These are phyloP conservation scores for Phytopythium helicoides DNA, from an alignment of 352 stramenopile genomes.

Conservation along the genomic window DNA sequence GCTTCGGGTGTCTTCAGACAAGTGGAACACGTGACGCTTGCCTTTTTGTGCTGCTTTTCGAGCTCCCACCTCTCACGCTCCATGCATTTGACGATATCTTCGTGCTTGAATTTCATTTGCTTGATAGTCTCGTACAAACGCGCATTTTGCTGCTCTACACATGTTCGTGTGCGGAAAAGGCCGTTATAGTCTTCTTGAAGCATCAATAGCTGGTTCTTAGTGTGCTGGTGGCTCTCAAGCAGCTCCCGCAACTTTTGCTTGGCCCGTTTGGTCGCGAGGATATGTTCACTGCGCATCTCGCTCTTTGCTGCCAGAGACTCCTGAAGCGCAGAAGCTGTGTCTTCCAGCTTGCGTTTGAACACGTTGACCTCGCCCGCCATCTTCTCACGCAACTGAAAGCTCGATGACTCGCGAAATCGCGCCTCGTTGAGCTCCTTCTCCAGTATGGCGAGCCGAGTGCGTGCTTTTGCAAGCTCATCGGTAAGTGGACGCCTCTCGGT, in stretches of 20 bases:
- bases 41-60: constrained; percentile 58
- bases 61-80: constrained; percentile 58
- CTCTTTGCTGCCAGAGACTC: constrained; percentile 41
- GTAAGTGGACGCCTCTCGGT: constrained; percentile 40
- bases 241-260: constrained; percentile 73
- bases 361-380: constrained; percentile 40
- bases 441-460: constrained; percentile 42
- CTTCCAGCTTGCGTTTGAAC: constrained; percentile 57
- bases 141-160: constrained; percentile 44
- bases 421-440: constrained; percentile 70
- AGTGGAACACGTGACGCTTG: constrained; percentile 34
- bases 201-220: constrained; percentile 61
- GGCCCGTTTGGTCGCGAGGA: constrained; percentile 41
- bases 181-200: constrained; percentile 73
- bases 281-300: constrained; percentile 48
- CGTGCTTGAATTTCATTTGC: constrained; percentile 42
- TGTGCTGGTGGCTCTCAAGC: constrained; percentile 32
- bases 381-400: constrained; percentile 72
- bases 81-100: constrained; percentile 43
- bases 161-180: constrained; percentile 42
- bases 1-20: constrained; percentile 61
- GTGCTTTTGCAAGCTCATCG: constrained; percentile 57
- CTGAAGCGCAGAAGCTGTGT: constrained; percentile 49
- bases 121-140: constrained; percentile 41
- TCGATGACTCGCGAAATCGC: constrained; percentile 58